These are phyloP conservation scores for Delonix regia DNA, from an alignment of 306 rosid species.

Conservation along the genomic window DNA sequence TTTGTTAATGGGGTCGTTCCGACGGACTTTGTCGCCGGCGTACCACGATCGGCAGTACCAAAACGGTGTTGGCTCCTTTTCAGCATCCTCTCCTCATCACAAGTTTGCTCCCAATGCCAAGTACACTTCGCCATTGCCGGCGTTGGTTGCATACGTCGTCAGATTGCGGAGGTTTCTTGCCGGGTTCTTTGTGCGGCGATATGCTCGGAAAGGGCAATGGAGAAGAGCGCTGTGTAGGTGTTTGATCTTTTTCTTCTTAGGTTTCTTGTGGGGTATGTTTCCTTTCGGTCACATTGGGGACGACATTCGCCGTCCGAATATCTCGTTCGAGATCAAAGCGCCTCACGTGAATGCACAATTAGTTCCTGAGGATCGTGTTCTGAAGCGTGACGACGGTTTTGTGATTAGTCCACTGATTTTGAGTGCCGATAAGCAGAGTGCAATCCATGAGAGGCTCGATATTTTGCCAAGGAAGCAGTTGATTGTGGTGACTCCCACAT, in stretches of 20 bases:
- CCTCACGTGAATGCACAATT: slow-evolving; percentile 52
- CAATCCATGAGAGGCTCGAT: slow-evolving; percentile 30
- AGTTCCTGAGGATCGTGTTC: slow-evolving; percentile 38
- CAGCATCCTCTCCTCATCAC: slow-evolving; percentile 66
- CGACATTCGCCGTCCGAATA: slow-evolving; percentile 48
- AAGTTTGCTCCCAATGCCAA: slow-evolving; percentile 58
- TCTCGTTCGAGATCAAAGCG: slow-evolving; percentile 65
- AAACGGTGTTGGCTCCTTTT: slow-evolving; percentile 56
- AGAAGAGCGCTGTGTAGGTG: slow-evolving; percentile 58
- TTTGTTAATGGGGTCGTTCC: slow-evolving; percentile 81
- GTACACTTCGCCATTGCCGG: slow-evolving; percentile 54
- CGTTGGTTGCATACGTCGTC: slow-evolving; percentile 37
- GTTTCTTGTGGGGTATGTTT: slow-evolving; percentile 72
- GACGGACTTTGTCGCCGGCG: slow-evolving; percentile 88
- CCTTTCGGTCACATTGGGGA: slow-evolving; percentile 69
- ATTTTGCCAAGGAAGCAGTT: slow-evolving; percentile 75
- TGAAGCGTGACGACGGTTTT: slow-evolving; percentile 1
- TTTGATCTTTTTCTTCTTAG: slow-evolving; percentile 70
- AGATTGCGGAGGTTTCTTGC: slow-evolving; percentile 50
- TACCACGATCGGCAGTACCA: slow-evolving; percentile 60
- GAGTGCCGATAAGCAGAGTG: slow-evolving; percentile 27
- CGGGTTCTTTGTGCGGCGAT: slow-evolving; percentile 46
- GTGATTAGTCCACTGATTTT: slow-evolving; percentile 42
- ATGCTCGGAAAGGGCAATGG: slow-evolving; percentile 65
- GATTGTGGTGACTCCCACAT: slow-evolving; percentile 88